Base-by-base conservation (phyloP, 1,139 yeast species). In the Meyerozyma carpophila region DNA sequence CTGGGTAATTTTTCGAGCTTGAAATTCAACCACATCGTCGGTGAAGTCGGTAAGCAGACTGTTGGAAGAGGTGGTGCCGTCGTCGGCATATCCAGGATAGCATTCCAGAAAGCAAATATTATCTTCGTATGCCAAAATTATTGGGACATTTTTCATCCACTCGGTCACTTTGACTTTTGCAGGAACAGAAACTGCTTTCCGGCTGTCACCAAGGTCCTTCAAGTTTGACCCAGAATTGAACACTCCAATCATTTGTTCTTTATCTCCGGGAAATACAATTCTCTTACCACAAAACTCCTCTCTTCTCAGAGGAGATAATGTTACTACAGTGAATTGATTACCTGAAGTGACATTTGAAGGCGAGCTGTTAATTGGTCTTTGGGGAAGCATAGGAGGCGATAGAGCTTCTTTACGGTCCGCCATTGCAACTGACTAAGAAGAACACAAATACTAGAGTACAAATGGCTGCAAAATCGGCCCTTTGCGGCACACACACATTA, bases 131-230 rank as follows among this genome's bases (percentile, higher is more conserved):
- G 52, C 52, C 32, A 44, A 58, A 28, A 56, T 62, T 26, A 72
- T 59, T 1, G 90, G 90, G 3, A 83, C 70, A 18, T 68, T 65
- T 5, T 65, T 61, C 31, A 84, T 71, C 94, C 93, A 84, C 7
- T 59, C 63, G 37, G 67, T 66, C 0, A 84, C 84, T 54, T 84
- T 84, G 51, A 84, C 91, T 39, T 61, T 65, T 43, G 70, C 75
- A 1, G 77, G 69, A 88, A 84, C 83, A 55, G 77, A 80, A 9
- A 71, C 63, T 1, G 79, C 78, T 28, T 62, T 62, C 51, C 86
- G 37, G 10, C 26, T 34, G 7, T 34, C 26, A 24, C 37, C 37
- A 34, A 34, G 37, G 5, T 13, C 34, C 20, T 14, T 14, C 16
- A 31, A 31, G 10, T 14, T 14, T 8, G 34, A 13, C 2, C n/a